phyloP scores from a whole-genome alignment of 306 rosid species.

The Prunus mume region DNA sequence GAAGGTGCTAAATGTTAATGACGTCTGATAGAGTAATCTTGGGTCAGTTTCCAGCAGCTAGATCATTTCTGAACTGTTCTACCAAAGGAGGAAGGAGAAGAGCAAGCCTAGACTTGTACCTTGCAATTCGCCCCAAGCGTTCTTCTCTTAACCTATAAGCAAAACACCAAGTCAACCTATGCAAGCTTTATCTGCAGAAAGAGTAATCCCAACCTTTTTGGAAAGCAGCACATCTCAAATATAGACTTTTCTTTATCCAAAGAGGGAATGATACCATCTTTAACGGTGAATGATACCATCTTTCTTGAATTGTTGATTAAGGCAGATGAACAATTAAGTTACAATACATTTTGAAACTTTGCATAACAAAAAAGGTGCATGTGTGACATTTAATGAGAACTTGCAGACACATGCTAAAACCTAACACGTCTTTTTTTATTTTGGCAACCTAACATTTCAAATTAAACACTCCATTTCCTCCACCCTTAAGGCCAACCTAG shows the following conservation, averaged over 20 bases:
- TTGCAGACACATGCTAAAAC: not conserved
- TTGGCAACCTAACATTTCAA: not conserved
- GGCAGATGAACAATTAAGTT: not conserved
- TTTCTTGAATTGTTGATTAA: not conserved
- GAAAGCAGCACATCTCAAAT: not conserved
- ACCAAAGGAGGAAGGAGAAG: constrained; percentile 77
- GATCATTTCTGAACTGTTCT: constrained; percentile 64
- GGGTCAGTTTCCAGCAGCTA: constrained; percentile 55
- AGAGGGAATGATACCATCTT: not conserved
- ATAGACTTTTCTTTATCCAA: not conserved
- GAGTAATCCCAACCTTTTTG: not conserved
- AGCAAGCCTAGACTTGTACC: constrained; percentile 80
- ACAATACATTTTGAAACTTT: not conserved
- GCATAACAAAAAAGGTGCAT: not conserved
- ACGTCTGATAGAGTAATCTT: constrained; percentile 14
- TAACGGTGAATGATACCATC: not conserved
- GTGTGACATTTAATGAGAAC: not conserved
- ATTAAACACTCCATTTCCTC: not conserved
- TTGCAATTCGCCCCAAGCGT: constrained; percentile 60
- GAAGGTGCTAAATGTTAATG: not conserved
- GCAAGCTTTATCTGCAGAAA: not conserved
- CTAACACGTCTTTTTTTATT: not conserved
- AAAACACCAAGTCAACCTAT: constrained; percentile 8
- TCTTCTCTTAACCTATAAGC: constrained; percentile 66
- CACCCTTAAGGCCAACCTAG: not conserved